phyloP scores from a whole-genome alignment of 148 eudicot genomes.

The Rhododendron williamsianum region DNA sequence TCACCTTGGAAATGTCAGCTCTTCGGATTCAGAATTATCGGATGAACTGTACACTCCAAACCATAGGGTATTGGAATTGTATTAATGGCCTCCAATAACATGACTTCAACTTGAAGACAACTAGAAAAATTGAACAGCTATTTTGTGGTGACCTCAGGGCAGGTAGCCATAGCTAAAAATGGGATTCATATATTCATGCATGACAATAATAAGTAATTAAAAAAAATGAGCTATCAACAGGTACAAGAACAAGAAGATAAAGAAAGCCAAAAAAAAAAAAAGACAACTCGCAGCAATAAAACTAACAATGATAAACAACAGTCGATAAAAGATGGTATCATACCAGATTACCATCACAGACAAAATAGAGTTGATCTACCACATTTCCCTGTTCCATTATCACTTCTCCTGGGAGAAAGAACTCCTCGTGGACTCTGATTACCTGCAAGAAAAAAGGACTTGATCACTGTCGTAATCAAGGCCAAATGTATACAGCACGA shows the following conservation, averaged over 20 bases:
- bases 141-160: not conserved
- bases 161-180: not conserved
- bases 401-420: slow-evolving; percentile 96
- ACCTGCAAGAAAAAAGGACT: slow-evolving; percentile 41
- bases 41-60: not conserved
- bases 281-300: not conserved
- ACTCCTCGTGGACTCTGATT: slow-evolving; percentile 79
- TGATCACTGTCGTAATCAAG: not conserved
- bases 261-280: not conserved
- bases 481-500: not conserved
- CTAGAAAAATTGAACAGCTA: not conserved
- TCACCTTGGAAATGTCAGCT: not conserved
- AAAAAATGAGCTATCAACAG: not conserved
- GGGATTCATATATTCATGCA: not conserved
- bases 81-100: not conserved
- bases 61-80: not conserved
- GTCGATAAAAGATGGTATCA: not conserved
- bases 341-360: slow-evolving; percentile 84
- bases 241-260: not conserved
- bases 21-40: not conserved
- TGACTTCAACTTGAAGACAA: not conserved
- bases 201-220: not conserved
- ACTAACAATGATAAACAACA: not conserved
- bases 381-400: slow-evolving; percentile 87
- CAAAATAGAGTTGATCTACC: slow-evolving; percentile 93